Base-by-base conservation (phyloP, 352 stramenopile species). In the Globisporangium solare region DNA sequence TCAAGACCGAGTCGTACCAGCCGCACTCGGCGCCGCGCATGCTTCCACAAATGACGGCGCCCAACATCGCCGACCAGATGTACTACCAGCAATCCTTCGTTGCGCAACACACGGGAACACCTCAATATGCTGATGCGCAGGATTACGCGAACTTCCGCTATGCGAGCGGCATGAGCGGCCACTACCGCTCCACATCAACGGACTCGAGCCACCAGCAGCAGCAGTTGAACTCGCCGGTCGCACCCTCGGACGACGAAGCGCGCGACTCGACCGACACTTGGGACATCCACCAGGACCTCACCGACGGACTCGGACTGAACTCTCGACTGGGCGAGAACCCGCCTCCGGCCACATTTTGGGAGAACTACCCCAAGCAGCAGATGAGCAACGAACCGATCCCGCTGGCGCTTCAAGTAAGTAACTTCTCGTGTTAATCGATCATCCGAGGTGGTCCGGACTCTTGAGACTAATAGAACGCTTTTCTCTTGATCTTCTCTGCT, bases 281-380 rank as follows among this genome's bases (percentile, higher is more conserved):
- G 69, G 69, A 74, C 50, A 50, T 60, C 51, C 53, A 58, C 21
- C 58, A 63, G 11, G 70, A 66, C 18, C 54, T 66, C 21, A 62
- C 53, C 18, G 60, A 66, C 54, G 58, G 54, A 21, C 53, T 66
- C 12, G 60, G 55, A 0, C 20, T 60, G 14, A 47, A 54, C 54
- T 54, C 54, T 8, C 60, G 70, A 10, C 47, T 78, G 3, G 70
- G 70, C 18, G 70, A 78, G 61, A 73, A 78, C 66, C 70, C 70
- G 20, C 70, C 70, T 12, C 70, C 70, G 3, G 60, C 67, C 14
- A 60, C 66, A 40, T 74, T 78, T 47, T 78, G 70, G 70, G 70
- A 78, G 53, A 73, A 65, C 40, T 75, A 75, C 60, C 62, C 68
- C 2, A 76, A 76, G 56, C 66, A 74, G 22, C 48, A 50, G 27